phyloP scores from a whole-genome alignment of 495 filamentous ascomycete genomes.

The Bacidia gigantensis region DNA sequence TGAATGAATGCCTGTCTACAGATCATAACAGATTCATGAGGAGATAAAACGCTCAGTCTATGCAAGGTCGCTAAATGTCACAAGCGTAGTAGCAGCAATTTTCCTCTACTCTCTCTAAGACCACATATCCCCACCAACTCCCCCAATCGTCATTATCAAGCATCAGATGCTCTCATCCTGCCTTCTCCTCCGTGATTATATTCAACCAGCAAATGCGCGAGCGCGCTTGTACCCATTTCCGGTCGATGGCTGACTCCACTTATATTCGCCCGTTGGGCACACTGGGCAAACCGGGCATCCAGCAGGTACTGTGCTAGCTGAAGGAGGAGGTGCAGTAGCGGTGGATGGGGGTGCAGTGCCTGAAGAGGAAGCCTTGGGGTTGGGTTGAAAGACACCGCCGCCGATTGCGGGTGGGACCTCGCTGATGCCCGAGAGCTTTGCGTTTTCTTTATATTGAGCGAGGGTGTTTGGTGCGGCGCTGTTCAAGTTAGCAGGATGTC shows the following conservation, averaged over 20 bases:
- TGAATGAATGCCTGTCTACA: not conserved
- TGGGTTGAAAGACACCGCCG: constrained; percentile 14
- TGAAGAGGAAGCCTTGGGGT: not conserved
- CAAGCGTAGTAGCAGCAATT: not conserved
- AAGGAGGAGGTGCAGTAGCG: not conserved
- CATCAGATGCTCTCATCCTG: no score
- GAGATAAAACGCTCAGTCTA: not conserved
- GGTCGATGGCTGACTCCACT: no score
- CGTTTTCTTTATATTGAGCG: constrained; percentile 31
- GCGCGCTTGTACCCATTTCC: no score
- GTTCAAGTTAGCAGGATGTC: not conserved
- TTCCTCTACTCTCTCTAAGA: not conserved
- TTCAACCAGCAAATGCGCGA: no score
- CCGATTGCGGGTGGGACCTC: constrained; percentile 14
- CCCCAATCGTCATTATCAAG: not conserved
- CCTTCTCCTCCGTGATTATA: no score
- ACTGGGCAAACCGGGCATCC: not conserved
- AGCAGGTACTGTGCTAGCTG: not conserved
- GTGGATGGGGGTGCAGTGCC: constrained; percentile 1
- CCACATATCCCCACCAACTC: not conserved
- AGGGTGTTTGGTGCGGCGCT: constrained; percentile 32
- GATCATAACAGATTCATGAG: not conserved
- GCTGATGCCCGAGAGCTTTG: constrained; percentile 25
- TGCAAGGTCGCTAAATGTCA: not conserved
- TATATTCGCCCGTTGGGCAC: not conserved